Base-by-base conservation (phyloP, 495 filamentous ascomycete species). In the Lophiostoma macrostomum region DNA sequence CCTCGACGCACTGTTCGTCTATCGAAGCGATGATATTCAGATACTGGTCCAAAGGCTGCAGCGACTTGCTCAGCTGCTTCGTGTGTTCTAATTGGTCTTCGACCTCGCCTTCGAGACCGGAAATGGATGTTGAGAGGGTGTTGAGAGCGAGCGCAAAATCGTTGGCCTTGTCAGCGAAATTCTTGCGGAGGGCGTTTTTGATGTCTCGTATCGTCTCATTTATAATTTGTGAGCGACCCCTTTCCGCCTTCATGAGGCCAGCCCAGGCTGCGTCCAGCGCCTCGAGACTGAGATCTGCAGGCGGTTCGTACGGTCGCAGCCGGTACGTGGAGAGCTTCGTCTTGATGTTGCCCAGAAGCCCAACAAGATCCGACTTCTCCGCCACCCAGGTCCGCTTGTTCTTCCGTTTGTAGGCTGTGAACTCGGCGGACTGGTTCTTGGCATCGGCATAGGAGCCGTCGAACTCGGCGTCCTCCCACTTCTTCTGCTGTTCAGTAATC, bases 161-260 rank as follows among this genome's bases (percentile, higher is more conserved):
- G 64, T 98, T 97, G 10, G 93, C 93, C 68, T 93, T 95, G 69
- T 97, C 88, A 14, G 93, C 93, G 62, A 97, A 98, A 8, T 83
- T 85, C 53, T 83, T 85, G 13, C 93, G 86, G n/a, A 98, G 82
- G 2, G 80, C 79, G 64, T 97, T 95, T 68, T 98, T 98, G 74
- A 97, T 96, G 63, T 98, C 93, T 71, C 94, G 79, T 52, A 98
- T 97, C 12, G 90, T 96, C 70, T 96, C 90, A 69, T 97, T 98
- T 67, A 98, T 97, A 57, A 91, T 73, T 67, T 96, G 88, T 49
- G 89, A 91, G 58, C 90, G 80, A 38, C 81, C 77, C 70, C 91
- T 87, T 71, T 98, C 94, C 3, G 86, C 77, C 60, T 85, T 77
- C 36, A 91, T 82, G 54, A 97, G 67, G 20, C 67, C 75, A 16